Evolutionary conservation across 2,329 filamentous ascomycete genomes (phyloP).

Genomic region (Fusarium equiseti): DNA sequence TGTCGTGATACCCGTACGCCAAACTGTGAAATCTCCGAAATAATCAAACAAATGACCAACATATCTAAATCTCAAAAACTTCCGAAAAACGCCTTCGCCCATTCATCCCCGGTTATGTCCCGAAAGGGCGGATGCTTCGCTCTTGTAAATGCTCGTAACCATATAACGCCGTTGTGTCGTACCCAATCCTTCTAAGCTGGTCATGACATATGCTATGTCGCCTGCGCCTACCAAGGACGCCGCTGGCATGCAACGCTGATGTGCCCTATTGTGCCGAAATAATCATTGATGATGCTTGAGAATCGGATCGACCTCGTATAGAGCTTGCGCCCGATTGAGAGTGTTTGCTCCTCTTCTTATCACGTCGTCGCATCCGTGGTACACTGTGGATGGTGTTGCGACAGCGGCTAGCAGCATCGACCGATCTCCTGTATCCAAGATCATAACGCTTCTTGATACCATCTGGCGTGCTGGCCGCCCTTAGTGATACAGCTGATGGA

Average conservation of each 20-base stretch:
- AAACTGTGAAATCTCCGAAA: slow-evolving; percentile 9
- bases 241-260: neutral
- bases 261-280: slow-evolving; percentile 6
- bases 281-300: slow-evolving; percentile 14
- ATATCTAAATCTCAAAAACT: neutral
- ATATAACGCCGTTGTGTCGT: slow-evolving; percentile 39
- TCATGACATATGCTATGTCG: slow-evolving; percentile 11
- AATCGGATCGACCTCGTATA: neutral
- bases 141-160: slow-evolving; percentile 37
- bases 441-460: slow-evolving; percentile 42
- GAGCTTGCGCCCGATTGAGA: slow-evolving; percentile 16
- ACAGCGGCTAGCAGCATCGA: slow-evolving; percentile 44
- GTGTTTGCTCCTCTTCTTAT: slow-evolving; percentile 39
- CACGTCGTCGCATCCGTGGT: slow-evolving; percentile 47
- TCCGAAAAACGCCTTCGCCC: slow-evolving; percentile 26
- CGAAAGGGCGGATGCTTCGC: slow-evolving; percentile 37
- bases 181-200: slow-evolving; percentile 6
- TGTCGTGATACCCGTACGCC: slow-evolving; percentile 24
- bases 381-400: slow-evolving; percentile 41
- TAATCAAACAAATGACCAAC: slow-evolving; percentile 3
- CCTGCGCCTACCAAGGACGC: slow-evolving; percentile 20
- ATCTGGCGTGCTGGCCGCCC: slow-evolving; percentile 18
- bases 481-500: slow-evolving; percentile 25
- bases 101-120: slow-evolving; percentile 13
- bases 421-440: slow-evolving; percentile 41